A percentile compares a stretch with the other conserved stretches of the same genome.
phyloP scores from a whole-genome alignment of 257 asterid genomes.

The Echium plantagineum region DNA sequence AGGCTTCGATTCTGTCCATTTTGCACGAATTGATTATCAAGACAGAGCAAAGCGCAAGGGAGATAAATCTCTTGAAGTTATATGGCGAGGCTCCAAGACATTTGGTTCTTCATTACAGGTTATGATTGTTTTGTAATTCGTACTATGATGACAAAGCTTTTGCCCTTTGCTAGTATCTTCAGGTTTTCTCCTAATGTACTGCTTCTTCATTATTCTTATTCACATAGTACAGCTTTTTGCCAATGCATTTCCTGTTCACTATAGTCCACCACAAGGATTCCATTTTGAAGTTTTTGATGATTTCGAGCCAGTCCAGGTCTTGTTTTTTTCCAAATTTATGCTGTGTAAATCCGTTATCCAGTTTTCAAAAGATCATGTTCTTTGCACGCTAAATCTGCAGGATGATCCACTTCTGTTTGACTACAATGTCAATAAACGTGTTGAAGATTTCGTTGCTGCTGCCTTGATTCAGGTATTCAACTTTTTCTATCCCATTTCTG shows the following conservation, averaged over 20 bases:
- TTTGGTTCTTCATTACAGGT: conserved; percentile 71
- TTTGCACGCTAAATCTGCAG: conserved; percentile 30
- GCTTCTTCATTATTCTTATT: neutral
- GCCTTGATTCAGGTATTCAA: conserved; percentile 52
- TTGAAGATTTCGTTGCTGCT: conserved; percentile 57
- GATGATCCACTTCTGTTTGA: conserved; percentile 65
- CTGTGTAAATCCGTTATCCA: conserved; percentile 1
- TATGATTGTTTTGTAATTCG: neutral
- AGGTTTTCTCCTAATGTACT: neutral
- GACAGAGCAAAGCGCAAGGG: conserved; percentile 63
- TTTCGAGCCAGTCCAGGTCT: conserved; percentile 67
- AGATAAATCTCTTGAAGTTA: conserved; percentile 72
- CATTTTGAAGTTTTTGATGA: conserved; percentile 43
- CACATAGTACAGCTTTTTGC: conserved; percentile 51
- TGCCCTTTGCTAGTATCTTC: neutral
- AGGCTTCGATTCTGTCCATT: conserved; percentile 80
- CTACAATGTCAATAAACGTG: conserved; percentile 52
- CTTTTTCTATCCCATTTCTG: conserved; percentile 1
- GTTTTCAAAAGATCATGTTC: neutral
- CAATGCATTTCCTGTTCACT: conserved; percentile 73
- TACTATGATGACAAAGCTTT: neutral
- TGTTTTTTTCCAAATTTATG: conserved; percentile 2
- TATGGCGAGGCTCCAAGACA: conserved; percentile 84
- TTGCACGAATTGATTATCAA: conserved; percentile 87
- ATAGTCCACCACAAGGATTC: conserved; percentile 73